A percentile compares a stretch with the other conserved stretches of the same genome.
phyloP scores from a whole-genome alignment of 2,329 filamentous ascomycete genomes.

The Daldinia sp. region DNA sequence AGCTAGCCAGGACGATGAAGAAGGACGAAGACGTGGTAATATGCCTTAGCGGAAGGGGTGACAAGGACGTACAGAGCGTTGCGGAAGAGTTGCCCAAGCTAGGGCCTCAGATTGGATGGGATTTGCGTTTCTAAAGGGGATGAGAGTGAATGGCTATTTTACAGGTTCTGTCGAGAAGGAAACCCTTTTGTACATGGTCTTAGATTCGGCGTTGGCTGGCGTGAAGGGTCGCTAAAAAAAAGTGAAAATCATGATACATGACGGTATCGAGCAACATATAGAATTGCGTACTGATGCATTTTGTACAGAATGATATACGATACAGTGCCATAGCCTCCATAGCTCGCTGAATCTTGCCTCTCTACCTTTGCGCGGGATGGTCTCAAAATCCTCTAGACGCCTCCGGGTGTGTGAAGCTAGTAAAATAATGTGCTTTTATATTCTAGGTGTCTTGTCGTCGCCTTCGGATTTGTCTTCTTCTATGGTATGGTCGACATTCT shows the following conservation, averaged over 20 bases:
- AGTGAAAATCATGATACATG: conserved; percentile 20
- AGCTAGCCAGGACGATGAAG: conserved; percentile 91
- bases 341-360: background rate
- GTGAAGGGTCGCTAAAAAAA: conserved; percentile 8
- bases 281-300: conserved; percentile 31
- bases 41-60: conserved; percentile 89
- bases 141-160: background rate
- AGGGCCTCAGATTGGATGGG: conserved; percentile 86
- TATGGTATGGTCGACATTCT: conserved; percentile 32
- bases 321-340: conserved; percentile 17
- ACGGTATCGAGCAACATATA: conserved; percentile 21
- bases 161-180: background rate
- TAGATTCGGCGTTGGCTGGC: conserved; percentile 34
- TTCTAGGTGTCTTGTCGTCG: conserved; percentile 3
- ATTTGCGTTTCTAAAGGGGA: conserved; percentile 64
- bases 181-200: background rate
- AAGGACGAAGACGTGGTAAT: conserved; percentile 92
- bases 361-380: background rate
- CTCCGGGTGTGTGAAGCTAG: background rate
- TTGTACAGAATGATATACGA: conserved; percentile 26
- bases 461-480: conserved; percentile 43
- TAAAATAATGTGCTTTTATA: background rate
- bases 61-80: conserved; percentile 99
- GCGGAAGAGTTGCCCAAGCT: conserved; percentile 90
- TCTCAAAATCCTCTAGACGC: background rate